A percentile compares a stretch with the other conserved stretches of the same genome.
These are phyloP conservation scores for Beauveria sp. DNA, from an alignment of 2,329 filamentous ascomycete genomes.

Conservation along the genomic window DNA sequence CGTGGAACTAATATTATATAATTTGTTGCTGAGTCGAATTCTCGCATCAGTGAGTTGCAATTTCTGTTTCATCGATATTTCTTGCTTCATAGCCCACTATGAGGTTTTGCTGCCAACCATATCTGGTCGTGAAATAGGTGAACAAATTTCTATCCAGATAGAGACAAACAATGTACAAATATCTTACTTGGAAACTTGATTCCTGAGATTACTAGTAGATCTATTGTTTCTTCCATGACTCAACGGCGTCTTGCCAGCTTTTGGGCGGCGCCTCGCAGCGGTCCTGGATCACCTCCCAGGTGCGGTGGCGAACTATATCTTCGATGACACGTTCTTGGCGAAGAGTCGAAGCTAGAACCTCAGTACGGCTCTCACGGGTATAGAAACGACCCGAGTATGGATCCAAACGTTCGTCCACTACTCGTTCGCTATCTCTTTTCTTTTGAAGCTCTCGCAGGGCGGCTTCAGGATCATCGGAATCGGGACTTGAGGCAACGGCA, in stretches of 20 bases:
- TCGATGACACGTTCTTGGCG: constrained; percentile 72
- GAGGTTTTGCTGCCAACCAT: not conserved
- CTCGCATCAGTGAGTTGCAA: no score
- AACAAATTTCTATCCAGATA: not conserved
- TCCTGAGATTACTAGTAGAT: not conserved
- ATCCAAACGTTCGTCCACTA: constrained; percentile 83
- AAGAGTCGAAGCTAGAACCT: constrained; percentile 65
- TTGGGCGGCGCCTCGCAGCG: constrained; percentile 57
- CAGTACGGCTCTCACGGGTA: constrained; percentile 69
- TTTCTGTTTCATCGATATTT: no score
- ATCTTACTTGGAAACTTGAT: not conserved
- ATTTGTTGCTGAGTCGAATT: no score
- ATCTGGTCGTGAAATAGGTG: not conserved
- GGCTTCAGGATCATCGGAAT: constrained; percentile 77
- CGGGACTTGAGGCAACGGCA: constrained; percentile 75
- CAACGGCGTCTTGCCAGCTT: constrained; percentile 58
- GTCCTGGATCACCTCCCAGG: constrained; percentile 71
- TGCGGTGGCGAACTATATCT: constrained; percentile 69
- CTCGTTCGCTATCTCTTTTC: constrained; percentile 58
- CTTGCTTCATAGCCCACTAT: not conserved
- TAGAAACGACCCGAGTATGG: constrained; percentile 85
- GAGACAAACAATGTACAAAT: not conserved
- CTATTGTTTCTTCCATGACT: constrained; percentile 45
- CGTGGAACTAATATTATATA: no score
- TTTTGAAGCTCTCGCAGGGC: constrained; percentile 63